phyloP scores from a whole-genome alignment of 805 yeast species.

The Spathaspora passalidarum region DNA sequence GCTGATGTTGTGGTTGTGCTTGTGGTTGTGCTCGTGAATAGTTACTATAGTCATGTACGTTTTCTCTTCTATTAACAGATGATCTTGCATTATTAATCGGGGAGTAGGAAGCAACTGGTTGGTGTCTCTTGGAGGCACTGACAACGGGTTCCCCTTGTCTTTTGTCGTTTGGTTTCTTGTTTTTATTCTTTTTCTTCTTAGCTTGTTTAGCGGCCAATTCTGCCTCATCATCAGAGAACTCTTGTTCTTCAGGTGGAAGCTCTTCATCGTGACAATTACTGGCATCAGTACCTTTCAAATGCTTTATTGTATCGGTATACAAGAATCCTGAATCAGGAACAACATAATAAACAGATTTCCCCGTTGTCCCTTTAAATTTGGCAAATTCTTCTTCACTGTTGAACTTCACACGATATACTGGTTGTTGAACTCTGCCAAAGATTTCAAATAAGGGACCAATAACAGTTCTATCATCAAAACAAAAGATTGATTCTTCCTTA shows the following conservation, averaged over 20 bases:
- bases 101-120: slow-evolving; percentile 11
- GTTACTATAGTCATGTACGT: not conserved
- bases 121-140: slow-evolving; percentile 13
- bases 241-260: slow-evolving; percentile 88
- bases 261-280: slow-evolving; percentile 95
- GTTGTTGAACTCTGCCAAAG: slow-evolving; percentile 82
- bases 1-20: not conserved
- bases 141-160: slow-evolving; percentile 3
- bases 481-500: slow-evolving; percentile 76
- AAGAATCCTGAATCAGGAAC: slow-evolving; percentile 79
- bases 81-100: slow-evolving; percentile 8
- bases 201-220: slow-evolving; percentile 69
- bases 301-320: slow-evolving; percentile 68
- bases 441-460: slow-evolving; percentile 84
- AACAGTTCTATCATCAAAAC: slow-evolving; percentile 66
- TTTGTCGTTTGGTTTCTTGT: slow-evolving; percentile 21
- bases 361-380: slow-evolving; percentile 46
- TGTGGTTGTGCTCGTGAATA: not conserved
- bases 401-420: slow-evolving; percentile 76
- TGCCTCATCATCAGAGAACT: slow-evolving; percentile 90
- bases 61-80: slow-evolving; percentile 1
- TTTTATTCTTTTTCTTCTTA: slow-evolving; percentile 59
- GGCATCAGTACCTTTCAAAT: slow-evolving; percentile 87
- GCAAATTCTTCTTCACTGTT: slow-evolving; percentile 48
- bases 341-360: slow-evolving; percentile 66